Conservation (phyloP, 192 early-diverging fungal species). For the Polychytrium aggregatum region DNA sequence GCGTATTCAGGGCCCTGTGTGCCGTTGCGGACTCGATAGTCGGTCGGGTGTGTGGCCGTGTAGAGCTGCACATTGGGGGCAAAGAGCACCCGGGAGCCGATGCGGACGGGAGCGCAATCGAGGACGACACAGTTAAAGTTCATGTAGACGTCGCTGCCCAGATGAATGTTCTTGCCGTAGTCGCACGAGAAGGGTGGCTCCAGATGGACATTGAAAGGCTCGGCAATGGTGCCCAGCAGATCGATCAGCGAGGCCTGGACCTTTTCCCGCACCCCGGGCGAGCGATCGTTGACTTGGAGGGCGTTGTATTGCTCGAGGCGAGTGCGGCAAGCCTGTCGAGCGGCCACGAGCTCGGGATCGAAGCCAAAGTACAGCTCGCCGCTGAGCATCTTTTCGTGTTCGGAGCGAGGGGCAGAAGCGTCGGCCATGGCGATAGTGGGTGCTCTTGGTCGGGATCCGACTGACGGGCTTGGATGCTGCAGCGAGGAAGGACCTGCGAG, state of each 20-base stretch:
- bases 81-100: constrained; percentile 65
- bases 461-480: no score
- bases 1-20: constrained; percentile 20
- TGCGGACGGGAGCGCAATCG: constrained; percentile 59
- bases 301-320: constrained; percentile 21
- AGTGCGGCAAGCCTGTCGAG: constrained; percentile 14
- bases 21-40: constrained; percentile 6
- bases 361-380: constrained; percentile 45
- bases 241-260: no score
- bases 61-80: constrained; percentile 70
- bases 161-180: constrained; percentile 63
- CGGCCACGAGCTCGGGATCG: constrained; percentile 37
- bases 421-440: no score
- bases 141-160: constrained; percentile 66
- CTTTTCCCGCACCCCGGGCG: constrained; percentile 10
- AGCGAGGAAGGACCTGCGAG: no score
- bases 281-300: constrained; percentile 17
- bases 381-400: constrained; percentile 54
- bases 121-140: constrained; percentile 67
- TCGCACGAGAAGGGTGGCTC: constrained; percentile 62
- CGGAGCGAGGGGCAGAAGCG: constrained; percentile 26
- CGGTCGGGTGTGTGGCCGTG: constrained; percentile 60
- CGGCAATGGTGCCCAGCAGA: constrained; percentile 46
- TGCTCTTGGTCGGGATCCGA: no score
- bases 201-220: constrained; percentile 44